A percentile compares a stretch with the other conserved stretches of the same genome.
These are phyloP conservation scores for Colletotrichum brevisporum DNA, from an alignment of 2,329 filamentous ascomycete species.

Conservation along the genomic window DNA sequence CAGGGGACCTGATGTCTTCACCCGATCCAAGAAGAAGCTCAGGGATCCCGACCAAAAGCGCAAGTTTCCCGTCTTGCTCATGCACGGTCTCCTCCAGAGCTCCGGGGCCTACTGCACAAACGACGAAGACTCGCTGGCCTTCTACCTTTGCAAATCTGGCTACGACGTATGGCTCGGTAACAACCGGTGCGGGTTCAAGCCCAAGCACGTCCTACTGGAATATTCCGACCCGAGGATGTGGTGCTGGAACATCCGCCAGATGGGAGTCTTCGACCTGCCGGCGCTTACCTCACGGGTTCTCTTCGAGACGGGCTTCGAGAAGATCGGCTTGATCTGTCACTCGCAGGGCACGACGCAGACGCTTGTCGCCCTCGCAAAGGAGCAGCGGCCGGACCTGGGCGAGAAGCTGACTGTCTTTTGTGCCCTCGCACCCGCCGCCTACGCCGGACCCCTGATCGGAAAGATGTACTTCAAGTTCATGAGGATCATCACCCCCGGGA, in stretches of 20 bases:
- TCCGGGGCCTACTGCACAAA: conserved; percentile 91
- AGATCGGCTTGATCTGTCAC: conserved; percentile 87
- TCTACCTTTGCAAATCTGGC: conserved; percentile 91
- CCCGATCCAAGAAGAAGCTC: conserved; percentile 54
- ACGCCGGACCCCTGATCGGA: conserved; percentile 87
- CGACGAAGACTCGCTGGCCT: conserved; percentile 90
- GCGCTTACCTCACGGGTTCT: conserved; percentile 86
- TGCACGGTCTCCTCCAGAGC: conserved; percentile 91
- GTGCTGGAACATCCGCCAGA: conserved; percentile 95
- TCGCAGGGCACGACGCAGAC: conserved; percentile 93
- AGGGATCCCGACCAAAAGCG: conserved; percentile 59
- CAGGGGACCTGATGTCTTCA: conserved; percentile 75
- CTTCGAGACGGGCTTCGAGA: conserved; percentile 84
- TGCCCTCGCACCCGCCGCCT: conserved; percentile 89
- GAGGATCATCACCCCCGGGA: conserved; percentile 79
- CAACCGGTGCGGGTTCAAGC: conserved; percentile 88
- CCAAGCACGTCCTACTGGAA: conserved; percentile 79
- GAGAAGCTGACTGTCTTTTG: conserved; percentile 90
- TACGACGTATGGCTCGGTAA: conserved; percentile 98
- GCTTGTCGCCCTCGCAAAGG: conserved; percentile 88
- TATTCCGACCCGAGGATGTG: conserved; percentile 91
- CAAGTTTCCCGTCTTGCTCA: conserved; percentile 87
- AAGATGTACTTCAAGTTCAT: conserved; percentile 96
- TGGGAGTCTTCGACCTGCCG: conserved; percentile 90
- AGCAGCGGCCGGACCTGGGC: conserved; percentile 88